phyloP scores from a whole-genome alignment of 108 stramenopile species.

The Chaetoceros tenuissimus region DNA sequence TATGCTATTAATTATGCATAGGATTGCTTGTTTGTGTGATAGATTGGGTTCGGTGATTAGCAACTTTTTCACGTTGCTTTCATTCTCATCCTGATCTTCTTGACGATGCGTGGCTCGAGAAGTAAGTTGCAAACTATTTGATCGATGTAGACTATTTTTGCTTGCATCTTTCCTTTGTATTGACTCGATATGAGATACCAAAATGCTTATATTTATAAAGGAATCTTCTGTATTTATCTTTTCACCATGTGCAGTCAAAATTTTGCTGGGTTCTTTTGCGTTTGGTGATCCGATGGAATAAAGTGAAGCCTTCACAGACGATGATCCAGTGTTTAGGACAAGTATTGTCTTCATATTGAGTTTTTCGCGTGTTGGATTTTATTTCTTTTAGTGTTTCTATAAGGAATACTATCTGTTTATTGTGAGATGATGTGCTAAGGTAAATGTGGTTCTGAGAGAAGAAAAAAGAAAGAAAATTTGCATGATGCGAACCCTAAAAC shows the following conservation, averaged over 20 bases:
- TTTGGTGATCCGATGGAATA: not conserved
- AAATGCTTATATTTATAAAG: slow-evolving; percentile 6
- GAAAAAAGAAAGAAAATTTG: too few relatives aligned
- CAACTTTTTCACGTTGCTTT: not conserved
- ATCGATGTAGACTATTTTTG: not conserved
- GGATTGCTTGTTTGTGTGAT: slow-evolving; percentile 10
- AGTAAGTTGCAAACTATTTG: not conserved
- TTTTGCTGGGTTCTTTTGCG: slow-evolving; percentile 1
- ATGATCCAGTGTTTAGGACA: slow-evolving; percentile 26
- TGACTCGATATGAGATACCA: not conserved
- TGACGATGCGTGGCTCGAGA: not conserved
- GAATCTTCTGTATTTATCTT: slow-evolving; percentile 10
- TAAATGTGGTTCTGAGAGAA: too few relatives aligned
- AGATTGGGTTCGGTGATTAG: not conserved
- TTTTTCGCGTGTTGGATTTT: slow-evolving; percentile 5
- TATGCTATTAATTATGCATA: slow-evolving; percentile 11
- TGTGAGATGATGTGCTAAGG: too few relatives aligned
- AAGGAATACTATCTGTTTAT: not conserved
- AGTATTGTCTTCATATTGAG: slow-evolving; percentile 12
- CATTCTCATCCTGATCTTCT: not conserved
- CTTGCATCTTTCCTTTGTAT: not conserved
- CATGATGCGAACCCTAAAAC: not conserved
- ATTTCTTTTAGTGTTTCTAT: not conserved
- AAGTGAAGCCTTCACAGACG: slow-evolving; percentile 25
- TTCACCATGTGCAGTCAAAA: slow-evolving; percentile 15